Percentiles rank a stretch among this genome's conserved stretches.
Conservation (phyloP, 345 rosid genomes). For the Acer yangbiense region DNA sequence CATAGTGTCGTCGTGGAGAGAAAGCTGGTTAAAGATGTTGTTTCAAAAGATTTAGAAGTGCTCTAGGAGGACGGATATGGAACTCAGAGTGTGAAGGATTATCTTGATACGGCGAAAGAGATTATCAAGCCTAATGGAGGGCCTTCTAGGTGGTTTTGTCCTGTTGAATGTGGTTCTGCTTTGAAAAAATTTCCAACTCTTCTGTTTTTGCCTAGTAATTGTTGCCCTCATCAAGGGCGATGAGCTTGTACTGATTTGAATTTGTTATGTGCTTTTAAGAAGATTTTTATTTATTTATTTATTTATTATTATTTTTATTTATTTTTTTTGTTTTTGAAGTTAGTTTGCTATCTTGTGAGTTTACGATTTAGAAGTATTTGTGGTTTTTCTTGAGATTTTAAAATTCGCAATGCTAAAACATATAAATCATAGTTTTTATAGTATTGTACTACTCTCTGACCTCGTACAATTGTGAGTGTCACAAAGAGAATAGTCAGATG, state of each 20-base stretch:
- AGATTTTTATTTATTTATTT: too few species aligned
- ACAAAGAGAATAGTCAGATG: too few species aligned
- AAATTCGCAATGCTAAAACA: not conserved
- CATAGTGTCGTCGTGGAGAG: slow-evolving; percentile 28
- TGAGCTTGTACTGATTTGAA: not conserved
- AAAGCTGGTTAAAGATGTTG: too few species aligned
- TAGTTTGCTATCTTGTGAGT: not conserved
- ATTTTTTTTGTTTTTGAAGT: too few species aligned
- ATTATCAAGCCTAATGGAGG: slow-evolving; percentile 70
- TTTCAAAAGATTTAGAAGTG: slow-evolving; percentile 45
- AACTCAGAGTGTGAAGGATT: slow-evolving; percentile 58
- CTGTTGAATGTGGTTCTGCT: slow-evolving; percentile 74
- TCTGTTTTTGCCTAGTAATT: slow-evolving; percentile 78
- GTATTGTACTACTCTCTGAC: too few species aligned
- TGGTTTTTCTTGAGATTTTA: not conserved
- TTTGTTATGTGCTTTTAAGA: too few species aligned
- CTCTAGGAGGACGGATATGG: slow-evolving; percentile 94
- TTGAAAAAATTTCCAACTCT: slow-evolving; percentile 64
- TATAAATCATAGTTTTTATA: not conserved
- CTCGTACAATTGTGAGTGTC: too few species aligned
- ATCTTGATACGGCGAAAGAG: slow-evolving; percentile 53
- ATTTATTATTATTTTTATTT: too few species aligned
- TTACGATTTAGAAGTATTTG: not conserved
- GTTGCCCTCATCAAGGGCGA: not conserved
- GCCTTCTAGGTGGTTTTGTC: slow-evolving; percentile 92